Percentiles rank a stretch among this genome's conserved stretches.
phyloP scores from a whole-genome alignment of 805 yeast species.

The Starmera dryadoides region DNA sequence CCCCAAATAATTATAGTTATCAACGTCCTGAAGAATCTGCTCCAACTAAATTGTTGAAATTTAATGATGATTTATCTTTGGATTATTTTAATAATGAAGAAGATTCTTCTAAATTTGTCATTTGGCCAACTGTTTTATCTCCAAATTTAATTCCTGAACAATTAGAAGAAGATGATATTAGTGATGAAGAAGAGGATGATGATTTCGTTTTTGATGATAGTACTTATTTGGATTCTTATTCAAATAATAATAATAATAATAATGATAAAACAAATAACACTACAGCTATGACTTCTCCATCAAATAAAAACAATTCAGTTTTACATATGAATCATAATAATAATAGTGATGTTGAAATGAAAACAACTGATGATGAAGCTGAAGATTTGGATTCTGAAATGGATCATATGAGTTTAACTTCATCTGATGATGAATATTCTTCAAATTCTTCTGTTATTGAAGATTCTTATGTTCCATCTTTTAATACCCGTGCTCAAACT shows the following conservation, averaged over 20 bases:
- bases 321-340: conserved; percentile 1
- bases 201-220: conserved; percentile 1
- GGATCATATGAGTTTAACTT: conserved; percentile 34
- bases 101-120: conserved; percentile 14
- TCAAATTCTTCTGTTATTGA: conserved; percentile 18
- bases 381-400: conserved; percentile 33
- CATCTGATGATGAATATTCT: conserved; percentile 30
- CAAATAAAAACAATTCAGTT: not conserved
- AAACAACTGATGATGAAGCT: conserved; percentile 9
- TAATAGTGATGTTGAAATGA: conserved; percentile 7
- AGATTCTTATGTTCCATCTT: not conserved
- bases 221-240: too few species aligned
- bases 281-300: not conserved
- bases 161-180: conserved; percentile 18
- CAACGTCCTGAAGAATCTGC: conserved; percentile 1
- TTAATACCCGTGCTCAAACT: not conserved
- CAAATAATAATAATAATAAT: not conserved
- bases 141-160: conserved; percentile 18
- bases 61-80: conserved; percentile 19
- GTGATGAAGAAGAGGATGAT: conserved; percentile 17
- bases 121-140: conserved; percentile 11
- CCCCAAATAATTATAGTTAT: not conserved
- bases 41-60: conserved; percentile 14
- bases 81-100: conserved; percentile 18
- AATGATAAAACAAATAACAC: not conserved